Base-by-base conservation (phyloP, 1,284 basidiomycete genomes). In the Fomitopsis palustris region DNA sequence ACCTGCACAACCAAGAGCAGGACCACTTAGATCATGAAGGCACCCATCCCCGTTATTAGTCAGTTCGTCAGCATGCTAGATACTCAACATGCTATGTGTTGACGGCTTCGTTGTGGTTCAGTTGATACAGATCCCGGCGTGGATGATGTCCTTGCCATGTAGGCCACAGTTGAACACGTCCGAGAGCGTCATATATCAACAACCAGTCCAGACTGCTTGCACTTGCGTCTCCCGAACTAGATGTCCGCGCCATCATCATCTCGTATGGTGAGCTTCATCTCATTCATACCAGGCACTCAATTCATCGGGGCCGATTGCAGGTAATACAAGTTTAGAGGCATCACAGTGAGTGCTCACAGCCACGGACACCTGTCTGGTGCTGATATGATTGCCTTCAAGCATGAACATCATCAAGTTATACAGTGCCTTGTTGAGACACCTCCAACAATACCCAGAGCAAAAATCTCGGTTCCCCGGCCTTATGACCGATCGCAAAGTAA, bases 71-170 rank as follows among this genome's bases (percentile, higher is more conserved):
- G n/a, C n/a, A n/a, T n/a, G 21, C 6, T 16, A 17, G 6, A 42
- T 14, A 42, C 39, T 1, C 39, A 5, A 14, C 12, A 33, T 23
- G 42, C 2, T 52, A 4, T 8, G 27, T 45, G 37, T 21, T 53
- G 14, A 45, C 17, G 3, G 35, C 35, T 37, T n/a, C 33, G 31
- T 29, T 12, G 27, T 56, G 4, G 58, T 41, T 64, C 63, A 91
- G 89, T 92, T 67, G 90, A 92, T 64, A 89, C 88, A 23, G 89
- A 92, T 70, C 90, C 90, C n/a, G 96, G 96, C 51, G 92, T 97
- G 2, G 96, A 98, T 74, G 96, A 98, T 72, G 81, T 87, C 39
- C 73, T 96, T 49, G 95, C 95, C 39, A 88, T 86, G 74, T 77
- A 54, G 5, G 35, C 16, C 35, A n/a, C n/a, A 38, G 49, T 14